Evolutionary conservation across 495 filamentous ascomycete species (phyloP).

Genomic region (Stereocaulon alpinum): DNA sequence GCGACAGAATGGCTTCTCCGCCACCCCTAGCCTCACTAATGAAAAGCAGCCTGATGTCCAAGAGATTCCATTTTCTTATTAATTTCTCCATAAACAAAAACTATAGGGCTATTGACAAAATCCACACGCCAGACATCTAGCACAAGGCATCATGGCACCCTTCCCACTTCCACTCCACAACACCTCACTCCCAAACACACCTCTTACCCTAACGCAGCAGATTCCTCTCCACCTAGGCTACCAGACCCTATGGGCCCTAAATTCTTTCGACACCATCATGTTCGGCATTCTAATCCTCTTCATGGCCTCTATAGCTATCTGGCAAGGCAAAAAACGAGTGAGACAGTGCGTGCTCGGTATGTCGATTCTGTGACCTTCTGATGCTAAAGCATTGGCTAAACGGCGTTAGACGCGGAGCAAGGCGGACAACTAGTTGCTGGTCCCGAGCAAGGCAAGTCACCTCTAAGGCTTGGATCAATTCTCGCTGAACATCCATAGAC

Average conservation of each 20-base stretch:
- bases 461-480: background rate
- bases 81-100: too few species aligned
- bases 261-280: background rate
- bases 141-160: background rate
- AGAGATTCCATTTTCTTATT: too few species aligned
- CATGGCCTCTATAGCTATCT: constrained; percentile 16
- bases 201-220: background rate
- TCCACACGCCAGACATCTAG: too few species aligned
- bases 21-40: too few species aligned
- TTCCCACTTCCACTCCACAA: background rate
- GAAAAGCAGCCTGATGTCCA: too few species aligned
- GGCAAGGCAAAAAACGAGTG: constrained; percentile 9
- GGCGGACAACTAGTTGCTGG: background rate
- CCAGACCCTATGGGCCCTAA: background rate
- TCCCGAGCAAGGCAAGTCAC: background rate
- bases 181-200: background rate
- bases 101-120: too few species aligned
- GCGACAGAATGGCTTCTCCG: too few species aligned
- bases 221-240: background rate
- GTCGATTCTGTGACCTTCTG: background rate
- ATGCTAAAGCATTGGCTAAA: background rate
- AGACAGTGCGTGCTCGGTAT: background rate
- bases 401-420: background rate
- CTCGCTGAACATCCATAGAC: too few species aligned
- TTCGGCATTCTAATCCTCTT: constrained; percentile 16